Base-by-base conservation (phyloP, 1,139 yeast species). In the Yamadazyma sp. region DNA sequence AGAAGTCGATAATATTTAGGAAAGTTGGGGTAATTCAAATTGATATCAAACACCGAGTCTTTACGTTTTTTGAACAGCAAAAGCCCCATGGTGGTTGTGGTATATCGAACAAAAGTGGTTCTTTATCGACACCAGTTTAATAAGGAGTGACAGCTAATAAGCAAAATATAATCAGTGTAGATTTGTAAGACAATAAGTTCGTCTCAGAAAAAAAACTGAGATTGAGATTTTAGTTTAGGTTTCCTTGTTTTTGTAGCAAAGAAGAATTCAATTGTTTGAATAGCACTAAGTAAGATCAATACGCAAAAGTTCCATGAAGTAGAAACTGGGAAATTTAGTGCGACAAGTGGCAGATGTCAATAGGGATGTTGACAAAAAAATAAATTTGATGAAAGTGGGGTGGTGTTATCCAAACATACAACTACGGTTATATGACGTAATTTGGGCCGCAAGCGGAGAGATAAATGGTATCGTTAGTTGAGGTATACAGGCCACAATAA, bases 1-100 rank as follows among this genome's bases (percentile, higher is more conserved):
- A 59, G 40, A 12, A 63, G 40, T 33, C 52, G 46, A 38, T 51
- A 62, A 11, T 59, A 44, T 13, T 46, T 32, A 2, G 68, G 68
- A 33, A 61, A 46, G 29, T 57, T 54, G 3, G 59, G 57, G 31
- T 52, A 57, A 11, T 27, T 29, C 10, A 41, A 39, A 27, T 39
- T 39, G 28, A 51, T 33, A 22, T 46, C 52, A 20, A 47, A 43
- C n/a, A 48, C 38, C n/a, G 49, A 24, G 13, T 38, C 42, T 37
- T 45, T 42, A 20, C 38, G 43, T 33, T 38, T 45, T 29, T 46
- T 45, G 16, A 45, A 45, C 45, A 38, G 42, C 28, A 44, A 39
- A 13, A 43, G 37, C 16, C 47, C 47, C 47, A 44, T 43, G 5
- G 9, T 18, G 4, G 12, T 6, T n/a, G 31, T 4, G 12, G 12